A percentile compares a stretch with the other conserved stretches of the same genome.
phyloP scores from a whole-genome alignment of 257 asterid species.

The Solanum clarkiae region DNA sequence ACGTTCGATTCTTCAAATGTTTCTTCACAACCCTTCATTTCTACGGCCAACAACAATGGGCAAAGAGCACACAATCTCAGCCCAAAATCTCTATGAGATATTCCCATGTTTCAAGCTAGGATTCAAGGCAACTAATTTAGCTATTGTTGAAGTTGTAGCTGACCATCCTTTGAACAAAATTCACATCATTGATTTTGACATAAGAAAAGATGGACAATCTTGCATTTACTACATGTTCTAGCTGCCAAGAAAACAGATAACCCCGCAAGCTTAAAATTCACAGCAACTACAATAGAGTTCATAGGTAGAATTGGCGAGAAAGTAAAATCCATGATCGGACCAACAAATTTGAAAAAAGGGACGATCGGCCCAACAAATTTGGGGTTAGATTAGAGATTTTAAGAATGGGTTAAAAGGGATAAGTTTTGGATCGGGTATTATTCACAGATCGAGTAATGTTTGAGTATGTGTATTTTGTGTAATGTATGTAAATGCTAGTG shows the following conservation, averaged over 20 bases:
- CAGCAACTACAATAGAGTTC: neutral
- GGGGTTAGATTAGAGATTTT: too few relatives aligned
- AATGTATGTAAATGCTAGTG: too few relatives aligned
- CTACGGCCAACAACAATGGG: neutral
- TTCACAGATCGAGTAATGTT: too few relatives aligned
- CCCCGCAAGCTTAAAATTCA: neutral
- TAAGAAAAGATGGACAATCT: constrained; percentile 62
- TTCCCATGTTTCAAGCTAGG: constrained; percentile 81
- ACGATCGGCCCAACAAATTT: too few relatives aligned
- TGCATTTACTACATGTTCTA: constrained; percentile 69
- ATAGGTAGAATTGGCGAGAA: neutral
- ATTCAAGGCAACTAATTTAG: constrained; percentile 76
- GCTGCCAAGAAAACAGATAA: constrained; percentile 20
- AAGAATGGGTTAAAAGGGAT: too few relatives aligned
- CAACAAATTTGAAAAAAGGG: too few relatives aligned
- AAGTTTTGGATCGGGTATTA: too few relatives aligned
- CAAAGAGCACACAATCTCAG: constrained; percentile 29
- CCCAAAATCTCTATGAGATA: constrained; percentile 36
- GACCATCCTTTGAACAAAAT: constrained; percentile 26
- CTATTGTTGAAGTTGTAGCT: constrained; percentile 46
- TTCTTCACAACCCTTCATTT: neutral
- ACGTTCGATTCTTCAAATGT: neutral
- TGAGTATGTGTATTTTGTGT: too few relatives aligned
- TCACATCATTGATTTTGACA: constrained; percentile 73
- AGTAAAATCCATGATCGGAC: neutral